Percentiles rank a stretch among this genome's conserved stretches.
phyloP scores from a whole-genome alignment of 2,329 filamentous ascomycete species.

The Aspergillus aculeatinus region DNA sequence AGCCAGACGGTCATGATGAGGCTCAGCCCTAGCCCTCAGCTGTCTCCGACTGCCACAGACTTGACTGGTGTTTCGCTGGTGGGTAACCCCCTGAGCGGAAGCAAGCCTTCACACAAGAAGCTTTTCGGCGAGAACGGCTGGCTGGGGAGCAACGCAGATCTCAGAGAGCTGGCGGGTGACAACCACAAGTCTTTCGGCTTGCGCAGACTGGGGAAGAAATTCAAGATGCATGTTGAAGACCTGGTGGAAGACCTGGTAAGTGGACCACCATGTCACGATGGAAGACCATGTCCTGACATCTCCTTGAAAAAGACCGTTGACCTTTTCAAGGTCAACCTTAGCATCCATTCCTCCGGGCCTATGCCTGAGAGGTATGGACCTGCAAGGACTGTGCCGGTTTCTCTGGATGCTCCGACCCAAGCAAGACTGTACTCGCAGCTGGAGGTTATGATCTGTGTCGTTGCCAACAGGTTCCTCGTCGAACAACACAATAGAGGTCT shows the following conservation, averaged over 20 bases:
- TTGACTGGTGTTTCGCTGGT: not conserved
- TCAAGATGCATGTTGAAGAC: constrained; percentile 40
- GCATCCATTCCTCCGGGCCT: constrained; percentile 10
- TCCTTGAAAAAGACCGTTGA: constrained; percentile 24
- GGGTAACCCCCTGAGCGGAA: constrained; percentile 3
- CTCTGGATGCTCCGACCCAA: constrained; percentile 42
- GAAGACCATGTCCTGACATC: not conserved
- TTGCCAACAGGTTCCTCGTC: constrained; percentile 47
- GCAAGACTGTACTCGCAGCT: constrained; percentile 47
- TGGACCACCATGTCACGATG: not conserved
- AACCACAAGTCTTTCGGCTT: constrained; percentile 33
- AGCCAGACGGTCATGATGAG: constrained; percentile 21
- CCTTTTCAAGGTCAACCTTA: constrained; percentile 23
- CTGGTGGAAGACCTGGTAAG: constrained; percentile 39
- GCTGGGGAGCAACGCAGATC: constrained; percentile 37
- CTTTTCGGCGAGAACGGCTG: constrained; percentile 45
- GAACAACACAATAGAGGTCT: constrained; percentile 42
- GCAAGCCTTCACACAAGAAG: constrained; percentile 35
- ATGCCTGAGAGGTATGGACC: constrained; percentile 18
- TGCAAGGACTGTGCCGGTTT: constrained; percentile 36
- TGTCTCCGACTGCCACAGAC: not conserved
- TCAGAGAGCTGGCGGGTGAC: constrained; percentile 27
- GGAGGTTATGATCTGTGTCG: constrained; percentile 47
- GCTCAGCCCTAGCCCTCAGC: not conserved
- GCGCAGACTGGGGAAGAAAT: constrained; percentile 37